Conservation (phyloP, 805 yeast species). For the Barnettozyma salicaria region DNA sequence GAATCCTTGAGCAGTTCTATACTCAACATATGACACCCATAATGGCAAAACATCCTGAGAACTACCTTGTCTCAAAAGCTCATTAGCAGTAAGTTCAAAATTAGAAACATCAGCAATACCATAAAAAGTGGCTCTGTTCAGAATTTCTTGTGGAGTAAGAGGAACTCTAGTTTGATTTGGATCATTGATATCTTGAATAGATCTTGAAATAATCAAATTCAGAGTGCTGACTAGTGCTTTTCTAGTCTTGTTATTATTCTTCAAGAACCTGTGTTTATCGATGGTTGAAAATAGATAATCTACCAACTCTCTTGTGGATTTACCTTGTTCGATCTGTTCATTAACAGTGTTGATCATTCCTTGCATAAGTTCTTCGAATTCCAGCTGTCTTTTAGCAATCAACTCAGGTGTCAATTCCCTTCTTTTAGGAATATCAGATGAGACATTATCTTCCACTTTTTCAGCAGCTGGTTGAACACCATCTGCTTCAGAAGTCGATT, state of each 20-base stretch:
- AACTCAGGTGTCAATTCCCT: background rate
- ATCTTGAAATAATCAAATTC: conserved; percentile 10
- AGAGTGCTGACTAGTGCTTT: background rate
- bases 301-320: conserved; percentile 8
- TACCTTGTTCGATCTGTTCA: background rate
- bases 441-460: no score
- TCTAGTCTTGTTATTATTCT: conserved; percentile 3
- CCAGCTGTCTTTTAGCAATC: background rate
- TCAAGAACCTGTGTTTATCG: conserved; percentile 2
- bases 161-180: conserved; percentile 14
- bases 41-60: conserved; percentile 14
- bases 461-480: no score
- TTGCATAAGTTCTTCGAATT: background rate
- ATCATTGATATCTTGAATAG: conserved; percentile 15
- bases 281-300: conserved; percentile 6
- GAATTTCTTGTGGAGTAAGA: conserved; percentile 19
- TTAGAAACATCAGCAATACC: conserved; percentile 13
- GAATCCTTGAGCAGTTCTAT: conserved; percentile 6
- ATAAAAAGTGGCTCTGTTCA: conserved; percentile 16
- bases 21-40: conserved; percentile 24
- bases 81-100: conserved; percentile 13
- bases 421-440: background rate
- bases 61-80: conserved; percentile 14
- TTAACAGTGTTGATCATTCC: background rate
- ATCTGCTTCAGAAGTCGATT: no score